phyloP scores from a whole-genome alignment of 2,329 filamentous ascomycete species.

The Cryphonectria naterciae region DNA sequence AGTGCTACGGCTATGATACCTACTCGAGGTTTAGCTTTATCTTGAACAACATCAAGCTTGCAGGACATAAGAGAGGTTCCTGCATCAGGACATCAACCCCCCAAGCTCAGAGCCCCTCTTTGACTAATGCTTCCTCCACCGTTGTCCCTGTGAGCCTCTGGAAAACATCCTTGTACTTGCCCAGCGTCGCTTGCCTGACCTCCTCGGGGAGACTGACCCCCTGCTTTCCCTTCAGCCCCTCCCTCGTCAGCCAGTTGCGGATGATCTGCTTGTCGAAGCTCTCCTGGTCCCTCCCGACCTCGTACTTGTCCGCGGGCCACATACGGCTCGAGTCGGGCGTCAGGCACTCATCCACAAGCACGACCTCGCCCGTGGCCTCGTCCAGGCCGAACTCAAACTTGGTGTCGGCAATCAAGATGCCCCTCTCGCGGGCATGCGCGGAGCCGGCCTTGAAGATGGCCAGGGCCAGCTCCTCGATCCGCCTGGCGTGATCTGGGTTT shows the following conservation, averaged over 20 bases:
- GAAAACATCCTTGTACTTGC: constrained; percentile 78
- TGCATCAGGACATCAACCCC: neutral
- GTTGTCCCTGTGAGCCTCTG: constrained; percentile 66
- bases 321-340: constrained; percentile 85
- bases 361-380: constrained; percentile 65
- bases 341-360: constrained; percentile 82
- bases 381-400: constrained; percentile 71
- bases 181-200: constrained; percentile 68
- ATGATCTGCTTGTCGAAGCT: constrained; percentile 90
- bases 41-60: neutral
- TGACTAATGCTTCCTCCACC: constrained; percentile 41
- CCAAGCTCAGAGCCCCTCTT: constrained; percentile 21
- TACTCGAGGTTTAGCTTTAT: neutral
- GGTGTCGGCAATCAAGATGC: constrained; percentile 73
- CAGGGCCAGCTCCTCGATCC: constrained; percentile 68
- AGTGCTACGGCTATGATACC: neutral
- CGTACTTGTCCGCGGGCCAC: constrained; percentile 77
- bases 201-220: constrained; percentile 74
- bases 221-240: constrained; percentile 76
- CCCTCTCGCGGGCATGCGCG: constrained; percentile 65
- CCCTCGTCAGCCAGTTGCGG: constrained; percentile 76
- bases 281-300: constrained; percentile 73
- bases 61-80: neutral
- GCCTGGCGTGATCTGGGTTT: constrained; percentile 59
- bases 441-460: constrained; percentile 66